Percentiles rank a stretch among this genome's conserved stretches.
Conservation (phyloP, 176 grass and related monocot genomes). For the Alopecurus myosuroides region DNA sequence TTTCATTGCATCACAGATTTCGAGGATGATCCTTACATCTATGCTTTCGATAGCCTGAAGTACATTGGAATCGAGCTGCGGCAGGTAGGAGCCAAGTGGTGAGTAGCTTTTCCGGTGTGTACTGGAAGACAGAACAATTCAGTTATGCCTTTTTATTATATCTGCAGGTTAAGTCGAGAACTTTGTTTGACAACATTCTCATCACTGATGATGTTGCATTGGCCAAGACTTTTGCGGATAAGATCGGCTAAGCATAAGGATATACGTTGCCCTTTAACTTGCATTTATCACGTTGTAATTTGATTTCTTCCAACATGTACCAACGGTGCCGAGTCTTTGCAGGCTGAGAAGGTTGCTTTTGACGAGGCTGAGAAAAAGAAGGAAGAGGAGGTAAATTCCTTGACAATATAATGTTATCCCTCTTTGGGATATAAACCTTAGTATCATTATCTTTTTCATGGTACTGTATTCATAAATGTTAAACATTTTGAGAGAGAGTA, state of each 20-base stretch:
- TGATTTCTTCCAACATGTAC: neutral
- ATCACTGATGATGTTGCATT: constrained; percentile 72
- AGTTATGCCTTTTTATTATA: neutral
- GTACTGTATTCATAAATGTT: no score
- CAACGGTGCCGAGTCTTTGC: neutral
- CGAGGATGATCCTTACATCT: constrained; percentile 57
- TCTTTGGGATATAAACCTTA: no score
- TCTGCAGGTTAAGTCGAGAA: constrained; percentile 84
- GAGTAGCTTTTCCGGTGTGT: neutral
- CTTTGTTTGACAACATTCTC: constrained; percentile 87
- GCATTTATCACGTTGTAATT: neutral
- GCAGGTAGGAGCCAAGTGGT: constrained; percentile 26
- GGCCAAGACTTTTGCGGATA: constrained; percentile 74
- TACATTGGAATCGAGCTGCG: constrained; percentile 94
- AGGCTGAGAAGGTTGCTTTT: constrained; percentile 95
- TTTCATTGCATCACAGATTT: constrained; percentile 53
- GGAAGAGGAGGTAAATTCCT: constrained; percentile 66
- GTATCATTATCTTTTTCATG: no score
- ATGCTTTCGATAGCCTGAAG: constrained; percentile 66
- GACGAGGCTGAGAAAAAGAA: constrained; percentile 91
- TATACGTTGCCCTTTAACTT: constrained; percentile 21
- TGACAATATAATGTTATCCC: no score
- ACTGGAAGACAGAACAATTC: neutral
- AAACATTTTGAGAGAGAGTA: no score
- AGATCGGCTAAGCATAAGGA: constrained; percentile 80